Base-by-base conservation (phyloP, 2,329 filamentous ascomycete species). In the Harringtonia lauricola region DNA sequence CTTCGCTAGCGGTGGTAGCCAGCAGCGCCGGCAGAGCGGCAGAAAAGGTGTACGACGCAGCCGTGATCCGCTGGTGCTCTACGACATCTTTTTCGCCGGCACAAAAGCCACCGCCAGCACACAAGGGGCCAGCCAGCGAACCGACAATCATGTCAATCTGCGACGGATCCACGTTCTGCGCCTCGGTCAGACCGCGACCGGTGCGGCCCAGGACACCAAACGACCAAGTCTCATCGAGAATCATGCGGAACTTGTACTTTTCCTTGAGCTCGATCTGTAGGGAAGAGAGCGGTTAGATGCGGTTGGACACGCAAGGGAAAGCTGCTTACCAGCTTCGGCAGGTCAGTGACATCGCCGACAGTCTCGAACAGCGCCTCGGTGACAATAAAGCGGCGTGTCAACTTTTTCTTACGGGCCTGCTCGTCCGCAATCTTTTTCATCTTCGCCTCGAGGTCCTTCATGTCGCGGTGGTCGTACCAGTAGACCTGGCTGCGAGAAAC, bases 81-180 rank as follows among this genome's bases (percentile, higher is more conserved):
- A 96, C 86, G 17, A 96, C 89, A 58, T 95, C 92, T 51, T 82
- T 81, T 33, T 83, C 82, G 17, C 89, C 90, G 15, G 90, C 89
- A 60, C 92, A 98, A 70, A 98, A 98, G 15, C 92, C 92, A 53
- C 94, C 92, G 44, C 89, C 90, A 10, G 86, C 88, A 57, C 90
- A 92, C 31, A 98, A 72, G 15, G 89, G 84, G 2, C 92, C 90
- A 13, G 90, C 81, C 37, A 98, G 77, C 30, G 87, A 94, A 36
- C 94, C 92, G 42, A 96, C 77, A 52, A 98, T 90, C 88, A 98
- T 95, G 66, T 98, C 92, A 40, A 98, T 81, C 58, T 94, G 85
- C 10, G 83, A 79, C 0, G 90, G 81, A 59, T 96, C 92, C 17
- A 98, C 90, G 54, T 96, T 95, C 59, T 96, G 92, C 7, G 90